Evolutionary conservation across 176 grass and related monocot species (phyloP).

Genomic region (Rhipidocladum racemiflorum): DNA sequence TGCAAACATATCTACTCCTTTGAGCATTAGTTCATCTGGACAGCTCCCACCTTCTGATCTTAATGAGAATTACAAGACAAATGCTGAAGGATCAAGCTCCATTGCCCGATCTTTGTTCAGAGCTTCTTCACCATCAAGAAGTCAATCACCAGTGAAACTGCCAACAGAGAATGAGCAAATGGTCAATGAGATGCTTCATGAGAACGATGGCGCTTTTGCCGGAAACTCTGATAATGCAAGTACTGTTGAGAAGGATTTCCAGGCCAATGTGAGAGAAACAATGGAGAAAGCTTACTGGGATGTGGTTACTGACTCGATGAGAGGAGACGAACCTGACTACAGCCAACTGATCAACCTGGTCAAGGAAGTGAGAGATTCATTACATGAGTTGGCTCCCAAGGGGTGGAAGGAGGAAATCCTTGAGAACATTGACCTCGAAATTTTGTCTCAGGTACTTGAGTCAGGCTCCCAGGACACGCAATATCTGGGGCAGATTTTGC

Average conservation of each 20-base stretch:
- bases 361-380: conserved; percentile 85
- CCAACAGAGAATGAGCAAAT: conserved; percentile 78
- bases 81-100: conserved; percentile 30
- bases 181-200: conserved; percentile 93
- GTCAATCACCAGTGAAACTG: conserved; percentile 31
- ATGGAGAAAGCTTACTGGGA: conserved; percentile 98
- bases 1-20: conserved; percentile 55
- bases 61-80: conserved; percentile 15
- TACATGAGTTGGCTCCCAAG: conserved; percentile 75
- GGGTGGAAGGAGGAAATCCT: conserved; percentile 77
- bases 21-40: conserved; percentile 36
- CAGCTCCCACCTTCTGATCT: conserved; percentile 14
- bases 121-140: conserved; percentile 25
- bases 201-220: conserved; percentile 35
- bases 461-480: conserved; percentile 55
- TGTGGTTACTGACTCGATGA: conserved; percentile 59
- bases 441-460: conserved; percentile 79
- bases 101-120: conserved; percentile 57
- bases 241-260: conserved; percentile 42
- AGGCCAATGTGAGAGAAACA: conserved; percentile 67
- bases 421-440: conserved; percentile 77
- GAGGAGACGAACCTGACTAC: conserved; percentile 70
- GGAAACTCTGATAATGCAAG: conserved; percentile 34
- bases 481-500: conserved; percentile 79
- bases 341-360: conserved; percentile 66